Percentiles rank a stretch among this genome's conserved stretches.
phyloP scores from a whole-genome alignment of 2,329 filamentous ascomycete species.

The Aspergillus hortae region DNA sequence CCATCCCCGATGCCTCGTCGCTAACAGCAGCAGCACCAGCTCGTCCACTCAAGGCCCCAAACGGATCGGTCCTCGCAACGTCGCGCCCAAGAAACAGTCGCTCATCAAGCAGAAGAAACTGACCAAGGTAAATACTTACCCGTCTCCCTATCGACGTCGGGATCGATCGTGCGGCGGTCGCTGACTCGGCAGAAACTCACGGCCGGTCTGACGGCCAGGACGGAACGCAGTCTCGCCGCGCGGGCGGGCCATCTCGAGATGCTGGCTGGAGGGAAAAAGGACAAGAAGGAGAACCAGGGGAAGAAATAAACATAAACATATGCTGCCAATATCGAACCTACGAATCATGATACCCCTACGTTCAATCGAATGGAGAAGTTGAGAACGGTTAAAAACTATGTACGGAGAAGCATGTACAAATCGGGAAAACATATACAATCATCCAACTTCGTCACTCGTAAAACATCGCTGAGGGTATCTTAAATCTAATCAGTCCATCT shows the following conservation, averaged over 20 bases:
- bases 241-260: conserved; percentile 69
- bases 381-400: not conserved
- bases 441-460: conserved; percentile 23
- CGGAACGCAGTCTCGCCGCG: conserved; percentile 64
- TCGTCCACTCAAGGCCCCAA: conserved; percentile 45
- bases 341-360: no score
- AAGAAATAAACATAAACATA: conserved; percentile 22
- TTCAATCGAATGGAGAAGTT: no score
- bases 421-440: not conserved
- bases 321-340: no score
- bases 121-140: conserved; percentile 49
- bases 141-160: not conserved
- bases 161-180: not conserved
- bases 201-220: conserved; percentile 59
- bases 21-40: conserved; percentile 11
- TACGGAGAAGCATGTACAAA: not conserved
- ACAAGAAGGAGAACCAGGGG: conserved; percentile 41
- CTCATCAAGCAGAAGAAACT: conserved; percentile 60
- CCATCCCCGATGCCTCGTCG: not conserved
- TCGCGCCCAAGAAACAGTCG: conserved; percentile 63
- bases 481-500: conserved; percentile 20
- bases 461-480: conserved; percentile 8
- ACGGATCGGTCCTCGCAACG: conserved; percentile 55
- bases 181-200: conserved; percentile 51
- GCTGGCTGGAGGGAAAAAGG: conserved; percentile 63